Base-by-base conservation (phyloP, 257 asterid genomes). In the Handroanthus guayacan region DNA sequence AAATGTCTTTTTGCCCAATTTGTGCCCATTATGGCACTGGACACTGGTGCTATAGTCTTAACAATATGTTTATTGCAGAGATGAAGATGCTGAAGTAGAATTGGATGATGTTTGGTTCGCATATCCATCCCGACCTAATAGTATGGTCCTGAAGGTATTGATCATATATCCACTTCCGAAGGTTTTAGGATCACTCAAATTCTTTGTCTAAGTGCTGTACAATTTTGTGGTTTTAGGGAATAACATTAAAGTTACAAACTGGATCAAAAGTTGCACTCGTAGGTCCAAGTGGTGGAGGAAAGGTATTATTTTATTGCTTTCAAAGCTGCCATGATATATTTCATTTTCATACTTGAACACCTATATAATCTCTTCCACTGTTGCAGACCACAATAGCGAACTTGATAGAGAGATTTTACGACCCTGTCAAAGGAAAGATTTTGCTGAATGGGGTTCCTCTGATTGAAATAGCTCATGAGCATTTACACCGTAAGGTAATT, bases 231-330 rank as follows among this genome's bases (percentile, higher is more conserved):
- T 71, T 83, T 61, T 79, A 93, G 98, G 98, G 98, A 76, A 85
- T 82, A 61, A 81, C 94, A 3, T 62, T 93, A 75, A 89, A 87
- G 62, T 75, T 93, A 62, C 83, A 79, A 67, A 87, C 94, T 18
- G 97, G 93, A 51, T 89, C 97, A 43, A 91, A 93, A 83, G 96
- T 93, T 56, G 98, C 98, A 7, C 81, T 93, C 47, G 98, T 91
- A 48, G 97, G 98, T 79, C 97, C 98, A 68, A 93, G 98, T 80
- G 98, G 98, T 56, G 97, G 97, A 68, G 98, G 97, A 78, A 93
- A 93, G 96, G 97, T 91, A 87, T 31, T 62, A 10, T 20, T 67
- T 67, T 10, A 3, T 31, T 9, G 10, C 70, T 57, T 34, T 41
- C 72, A 62, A 45, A 75, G 25, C 20, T 78, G 34, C 58, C 38